A percentile compares a stretch with the other conserved stretches of the same genome.
These are phyloP conservation scores for Apocynum venetum DNA, from an alignment of 257 asterid species.

Conservation along the genomic window DNA sequence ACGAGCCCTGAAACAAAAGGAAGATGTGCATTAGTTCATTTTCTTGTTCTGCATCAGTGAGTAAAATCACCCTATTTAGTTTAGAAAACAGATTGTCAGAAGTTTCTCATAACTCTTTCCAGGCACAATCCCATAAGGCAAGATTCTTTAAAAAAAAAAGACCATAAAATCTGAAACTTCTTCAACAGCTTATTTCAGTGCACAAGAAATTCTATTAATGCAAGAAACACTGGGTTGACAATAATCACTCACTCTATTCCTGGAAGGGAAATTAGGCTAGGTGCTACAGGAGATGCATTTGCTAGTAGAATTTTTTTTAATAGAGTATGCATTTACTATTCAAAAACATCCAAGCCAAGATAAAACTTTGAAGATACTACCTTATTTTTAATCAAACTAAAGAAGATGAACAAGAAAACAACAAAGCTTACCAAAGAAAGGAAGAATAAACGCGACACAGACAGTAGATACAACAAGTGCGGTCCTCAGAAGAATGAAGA, in stretches of 20 bases:
- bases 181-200: not conserved
- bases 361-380: not conserved
- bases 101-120: not conserved
- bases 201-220: not conserved
- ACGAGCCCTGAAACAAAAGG: conserved; percentile 53
- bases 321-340: not conserved
- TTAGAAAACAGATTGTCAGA: not conserved
- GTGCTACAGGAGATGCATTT: not conserved
- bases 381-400: not conserved
- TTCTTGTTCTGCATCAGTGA: conserved; percentile 1
- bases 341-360: not conserved
- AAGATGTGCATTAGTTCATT: not conserved
- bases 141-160: not conserved
- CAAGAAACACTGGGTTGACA: not conserved
- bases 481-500: conserved; percentile 60
- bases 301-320: not conserved
- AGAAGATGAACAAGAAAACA: not conserved
- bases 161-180: not conserved
- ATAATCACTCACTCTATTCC: no score
- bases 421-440: conserved; percentile 59
- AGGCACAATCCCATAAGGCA: not conserved
- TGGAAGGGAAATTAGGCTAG: not conserved
- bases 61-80: not conserved
- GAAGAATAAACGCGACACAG: conserved; percentile 64
- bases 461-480: conserved; percentile 63